Evolutionary conservation across 2,329 filamentous ascomycete genomes (phyloP).

Genomic region (Pseudomassariella vexata): DNA sequence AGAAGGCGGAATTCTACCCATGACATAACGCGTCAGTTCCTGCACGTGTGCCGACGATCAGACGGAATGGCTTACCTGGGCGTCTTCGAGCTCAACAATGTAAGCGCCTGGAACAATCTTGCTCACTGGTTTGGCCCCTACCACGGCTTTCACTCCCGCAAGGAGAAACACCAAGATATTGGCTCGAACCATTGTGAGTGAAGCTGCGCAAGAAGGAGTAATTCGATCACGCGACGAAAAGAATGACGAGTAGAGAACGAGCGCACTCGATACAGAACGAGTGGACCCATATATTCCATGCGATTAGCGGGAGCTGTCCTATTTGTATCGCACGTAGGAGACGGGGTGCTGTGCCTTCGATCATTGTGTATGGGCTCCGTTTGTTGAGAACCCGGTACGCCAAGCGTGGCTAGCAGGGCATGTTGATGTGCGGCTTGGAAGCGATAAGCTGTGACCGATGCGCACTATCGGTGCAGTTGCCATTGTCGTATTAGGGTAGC

Average conservation of each 20-base stretch:
- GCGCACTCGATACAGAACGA: slow-evolving; percentile 6
- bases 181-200: slow-evolving; percentile 20
- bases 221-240: slow-evolving; percentile 7
- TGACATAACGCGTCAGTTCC: no score
- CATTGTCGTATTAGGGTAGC: slow-evolving; percentile 14
- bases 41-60: not conserved
- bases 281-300: no score
- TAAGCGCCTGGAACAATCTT: slow-evolving; percentile 37
- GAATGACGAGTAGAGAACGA: slow-evolving; percentile 9
- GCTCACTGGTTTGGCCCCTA: not conserved
- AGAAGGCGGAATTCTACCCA: slow-evolving; percentile 29
- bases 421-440: slow-evolving; percentile 10
- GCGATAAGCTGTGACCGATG: slow-evolving; percentile 12
- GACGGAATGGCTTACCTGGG: slow-evolving; percentile 31
- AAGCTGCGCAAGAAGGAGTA: slow-evolving; percentile 4
- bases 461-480: slow-evolving; percentile 14
- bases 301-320: no score
- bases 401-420: no score
- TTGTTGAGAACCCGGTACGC: no score
- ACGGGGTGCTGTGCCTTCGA: no score
- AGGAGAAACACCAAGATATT: slow-evolving; percentile 19
- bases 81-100: slow-evolving; percentile 48
- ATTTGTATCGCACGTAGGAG: no score
- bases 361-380: no score
- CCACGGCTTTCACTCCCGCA: slow-evolving; percentile 13